These are phyloP conservation scores for Aspergillus terreus DNA, from an alignment of 2,329 filamentous ascomycete species.

Conservation along the genomic window DNA sequence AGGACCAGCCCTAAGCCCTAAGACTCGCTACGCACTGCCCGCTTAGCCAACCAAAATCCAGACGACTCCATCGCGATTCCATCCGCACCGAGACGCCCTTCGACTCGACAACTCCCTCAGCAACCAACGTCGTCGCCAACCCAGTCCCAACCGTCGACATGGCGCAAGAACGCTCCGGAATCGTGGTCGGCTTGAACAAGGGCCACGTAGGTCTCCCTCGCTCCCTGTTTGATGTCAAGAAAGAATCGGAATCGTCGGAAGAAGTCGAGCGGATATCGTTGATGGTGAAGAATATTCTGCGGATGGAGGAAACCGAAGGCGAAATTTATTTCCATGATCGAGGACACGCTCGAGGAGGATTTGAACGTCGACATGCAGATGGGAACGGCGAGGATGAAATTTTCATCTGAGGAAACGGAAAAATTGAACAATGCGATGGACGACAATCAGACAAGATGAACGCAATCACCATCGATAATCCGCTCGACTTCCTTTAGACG, in stretches of 20 bases:
- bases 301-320: background rate
- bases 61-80: slow-evolving; percentile 20
- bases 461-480: background rate
- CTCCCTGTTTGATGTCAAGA: background rate
- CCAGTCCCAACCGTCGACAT: slow-evolving; percentile 41
- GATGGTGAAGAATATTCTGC: background rate
- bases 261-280: slow-evolving; percentile 10
- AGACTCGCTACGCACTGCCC: slow-evolving; percentile 34
- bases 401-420: background rate
- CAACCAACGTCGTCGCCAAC: slow-evolving; percentile 31
- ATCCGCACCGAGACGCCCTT: slow-evolving; percentile 22
- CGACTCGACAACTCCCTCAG: slow-evolving; percentile 26
- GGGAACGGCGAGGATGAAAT: too few species aligned
- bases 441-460: background rate
- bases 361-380: background rate
- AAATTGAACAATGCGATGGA: background rate
- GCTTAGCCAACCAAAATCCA: slow-evolving; percentile 31
- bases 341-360: background rate
- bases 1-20: slow-evolving; percentile 37
- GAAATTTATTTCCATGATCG: background rate
- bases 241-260: slow-evolving; percentile 1
- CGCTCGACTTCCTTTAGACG: slow-evolving; percentile 2
- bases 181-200: slow-evolving; percentile 61
- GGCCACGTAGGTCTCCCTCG: slow-evolving; percentile 58
- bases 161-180: slow-evolving; percentile 50